Evolutionary conservation across 352 stramenopile species (phyloP).

Genomic region (Thalassiosira delicatula): DNA sequence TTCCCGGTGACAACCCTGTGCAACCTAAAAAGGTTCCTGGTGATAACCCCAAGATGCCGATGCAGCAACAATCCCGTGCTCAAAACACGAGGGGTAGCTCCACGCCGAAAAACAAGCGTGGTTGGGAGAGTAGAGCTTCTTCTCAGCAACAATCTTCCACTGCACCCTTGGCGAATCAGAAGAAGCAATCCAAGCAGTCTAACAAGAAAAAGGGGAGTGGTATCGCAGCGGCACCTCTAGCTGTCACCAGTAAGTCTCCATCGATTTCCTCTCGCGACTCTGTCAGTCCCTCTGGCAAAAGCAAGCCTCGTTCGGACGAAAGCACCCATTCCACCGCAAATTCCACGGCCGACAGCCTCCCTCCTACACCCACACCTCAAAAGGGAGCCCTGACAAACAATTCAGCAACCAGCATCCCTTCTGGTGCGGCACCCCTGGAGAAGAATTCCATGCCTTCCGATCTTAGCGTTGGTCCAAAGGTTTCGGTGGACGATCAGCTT

Average conservation of each 20-base stretch:
- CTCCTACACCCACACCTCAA: conserved; percentile 32
- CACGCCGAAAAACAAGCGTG: conserved; percentile 51
- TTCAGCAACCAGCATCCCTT: not conserved
- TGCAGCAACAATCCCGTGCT: conserved; percentile 25
- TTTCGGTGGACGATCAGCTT: conserved; percentile 58
- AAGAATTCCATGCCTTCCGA: not conserved
- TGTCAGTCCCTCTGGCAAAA: conserved; percentile 22
- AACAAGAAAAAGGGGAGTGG: conserved; percentile 16
- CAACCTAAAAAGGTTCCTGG: conserved; percentile 39
- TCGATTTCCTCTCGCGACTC: conserved; percentile 9
- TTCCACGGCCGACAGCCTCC: conserved; percentile 55
- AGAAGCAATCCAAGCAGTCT: conserved; percentile 17
- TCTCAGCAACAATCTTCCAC: conserved; percentile 27
- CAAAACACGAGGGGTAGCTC: not conserved
- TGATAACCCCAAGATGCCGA: conserved; percentile 51
- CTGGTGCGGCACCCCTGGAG: not conserved
- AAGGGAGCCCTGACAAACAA: conserved; percentile 4
- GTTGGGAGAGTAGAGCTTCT: conserved; percentile 68
- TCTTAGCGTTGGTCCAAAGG: not conserved
- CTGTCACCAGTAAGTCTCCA: conserved; percentile 8
- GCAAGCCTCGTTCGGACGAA: conserved; percentile 36
- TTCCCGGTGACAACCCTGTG: conserved; percentile 47
- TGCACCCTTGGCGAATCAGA: conserved; percentile 21
- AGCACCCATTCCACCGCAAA: conserved; percentile 57
- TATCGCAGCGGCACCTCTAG: not conserved